Evolutionary conservation across 768 basidiomycete genomes (phyloP).

Genomic region (Trametes meyenii): DNA sequence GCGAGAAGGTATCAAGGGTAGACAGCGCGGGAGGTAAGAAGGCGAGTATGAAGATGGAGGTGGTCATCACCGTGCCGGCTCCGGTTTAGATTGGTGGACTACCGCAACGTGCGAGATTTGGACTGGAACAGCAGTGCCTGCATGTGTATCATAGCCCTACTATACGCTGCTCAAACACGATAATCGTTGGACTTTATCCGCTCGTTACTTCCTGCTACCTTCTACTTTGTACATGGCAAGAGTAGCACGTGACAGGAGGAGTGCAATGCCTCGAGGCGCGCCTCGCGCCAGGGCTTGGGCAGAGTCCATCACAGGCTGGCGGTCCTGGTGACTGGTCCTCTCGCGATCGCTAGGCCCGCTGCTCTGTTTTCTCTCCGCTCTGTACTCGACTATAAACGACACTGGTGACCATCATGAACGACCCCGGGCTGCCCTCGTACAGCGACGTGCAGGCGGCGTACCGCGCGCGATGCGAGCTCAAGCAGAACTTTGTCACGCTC

Average conservation of each 20-base stretch:
- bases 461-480: conserved; percentile 23
- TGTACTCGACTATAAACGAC: neutral
- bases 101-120: neutral
- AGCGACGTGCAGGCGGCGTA: conserved; percentile 20
- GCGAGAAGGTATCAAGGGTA: neutral
- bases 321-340: neutral
- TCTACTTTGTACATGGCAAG: neutral
- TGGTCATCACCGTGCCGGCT: no score
- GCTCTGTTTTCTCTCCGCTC: neutral
- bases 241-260: conserved; percentile 7
- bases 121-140: neutral
- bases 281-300: conserved; percentile 5
- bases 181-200: neutral
- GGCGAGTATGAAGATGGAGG: neutral
- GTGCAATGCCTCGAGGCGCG: conserved; percentile 12
- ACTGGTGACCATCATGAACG: neutral
- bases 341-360: neutral
- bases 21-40: neutral
- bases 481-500: conserved; percentile 29
- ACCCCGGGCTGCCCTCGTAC: conserved; percentile 17
- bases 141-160: conserved; percentile 5
- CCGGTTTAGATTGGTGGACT: neutral
- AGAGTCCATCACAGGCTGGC: conserved; percentile 7
- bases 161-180: neutral
- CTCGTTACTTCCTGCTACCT: neutral